A percentile compares a stretch with the other conserved stretches of the same genome.
These are phyloP conservation scores for Heliamphora pulchella DNA, from an alignment of 179 eudicot species.

Conservation along the genomic window DNA sequence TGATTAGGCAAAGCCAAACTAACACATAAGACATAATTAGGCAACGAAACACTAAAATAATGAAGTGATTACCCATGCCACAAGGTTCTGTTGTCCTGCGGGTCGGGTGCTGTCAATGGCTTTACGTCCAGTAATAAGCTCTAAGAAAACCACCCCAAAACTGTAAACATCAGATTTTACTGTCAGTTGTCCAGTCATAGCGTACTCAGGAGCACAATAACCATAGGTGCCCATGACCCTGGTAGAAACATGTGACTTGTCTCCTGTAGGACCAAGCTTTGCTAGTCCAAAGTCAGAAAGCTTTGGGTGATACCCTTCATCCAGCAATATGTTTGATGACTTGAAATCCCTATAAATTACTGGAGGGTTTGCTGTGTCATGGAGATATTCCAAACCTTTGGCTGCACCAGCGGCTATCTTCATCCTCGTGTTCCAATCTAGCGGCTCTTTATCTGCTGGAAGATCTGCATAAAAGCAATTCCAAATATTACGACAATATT, in stretches of 20 bases:
- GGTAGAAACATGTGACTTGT: constrained; percentile 27
- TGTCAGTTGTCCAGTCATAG: constrained; percentile 56
- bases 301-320: constrained; percentile 20
- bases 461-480: constrained; percentile 16
- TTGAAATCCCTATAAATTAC: constrained; percentile 26
- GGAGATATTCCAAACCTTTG: constrained; percentile 26
- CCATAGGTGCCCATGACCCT: constrained; percentile 27
- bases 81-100: constrained; percentile 54
- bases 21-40: neutral
- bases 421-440: constrained; percentile 24
- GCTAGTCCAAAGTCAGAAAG: constrained; percentile 27
- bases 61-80: constrained; percentile 37
- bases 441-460: constrained; percentile 22
- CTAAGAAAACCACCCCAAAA: constrained; percentile 71
- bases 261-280: constrained; percentile 27
- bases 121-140: constrained; percentile 62
- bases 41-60: neutral
- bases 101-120: constrained; percentile 65
- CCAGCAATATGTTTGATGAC: constrained; percentile 24
- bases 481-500: neutral
- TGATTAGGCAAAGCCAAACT: too few relatives aligned
- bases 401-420: constrained; percentile 30
- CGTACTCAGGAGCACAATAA: constrained; percentile 26
- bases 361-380: constrained; percentile 25
- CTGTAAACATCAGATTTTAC: constrained; percentile 64